These are phyloP conservation scores for Tulasnella sp. DNA, from an alignment of 768 basidiomycete genomes.

Conservation along the genomic window DNA sequence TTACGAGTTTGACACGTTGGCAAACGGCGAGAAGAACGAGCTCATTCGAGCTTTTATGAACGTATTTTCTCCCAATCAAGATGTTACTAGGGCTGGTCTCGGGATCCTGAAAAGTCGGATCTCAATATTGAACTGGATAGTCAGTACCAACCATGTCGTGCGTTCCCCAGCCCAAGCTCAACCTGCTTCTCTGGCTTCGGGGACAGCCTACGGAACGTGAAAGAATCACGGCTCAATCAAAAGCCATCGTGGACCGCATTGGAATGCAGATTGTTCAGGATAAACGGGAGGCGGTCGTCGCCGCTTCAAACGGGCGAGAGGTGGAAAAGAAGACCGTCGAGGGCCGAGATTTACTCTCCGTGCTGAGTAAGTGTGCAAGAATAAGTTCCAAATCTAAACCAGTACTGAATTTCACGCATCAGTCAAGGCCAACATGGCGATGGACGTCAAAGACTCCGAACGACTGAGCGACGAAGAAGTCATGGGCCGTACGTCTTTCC, in stretches of 20 bases:
- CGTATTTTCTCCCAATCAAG: conserved; percentile 30
- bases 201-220: conserved; percentile 4
- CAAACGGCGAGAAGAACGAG: conserved; percentile 34
- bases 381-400: no score
- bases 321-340: background rate
- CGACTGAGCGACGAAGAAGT: conserved; percentile 38
- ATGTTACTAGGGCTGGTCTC: background rate
- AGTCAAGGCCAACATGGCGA: conserved; percentile 39
- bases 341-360: conserved; percentile 3
- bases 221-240: background rate
- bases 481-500: conserved; percentile 31
- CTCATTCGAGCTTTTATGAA: conserved; percentile 36
- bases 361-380: conserved; percentile 16
- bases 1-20: conserved; percentile 38
- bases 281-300: background rate
- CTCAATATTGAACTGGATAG: background rate
- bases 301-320: background rate
- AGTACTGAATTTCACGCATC: background rate
- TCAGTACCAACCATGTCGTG: background rate
- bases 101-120: background rate
- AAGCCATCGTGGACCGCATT: conserved; percentile 9
- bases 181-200: background rate
- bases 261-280: conserved; percentile 9
- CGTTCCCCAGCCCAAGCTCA: background rate
- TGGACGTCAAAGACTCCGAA: conserved; percentile 35